Percentiles rank a stretch among this genome's conserved stretches.
phyloP scores from a whole-genome alignment of 768 basidiomycete species.

The Boletus subcaerulescens region DNA sequence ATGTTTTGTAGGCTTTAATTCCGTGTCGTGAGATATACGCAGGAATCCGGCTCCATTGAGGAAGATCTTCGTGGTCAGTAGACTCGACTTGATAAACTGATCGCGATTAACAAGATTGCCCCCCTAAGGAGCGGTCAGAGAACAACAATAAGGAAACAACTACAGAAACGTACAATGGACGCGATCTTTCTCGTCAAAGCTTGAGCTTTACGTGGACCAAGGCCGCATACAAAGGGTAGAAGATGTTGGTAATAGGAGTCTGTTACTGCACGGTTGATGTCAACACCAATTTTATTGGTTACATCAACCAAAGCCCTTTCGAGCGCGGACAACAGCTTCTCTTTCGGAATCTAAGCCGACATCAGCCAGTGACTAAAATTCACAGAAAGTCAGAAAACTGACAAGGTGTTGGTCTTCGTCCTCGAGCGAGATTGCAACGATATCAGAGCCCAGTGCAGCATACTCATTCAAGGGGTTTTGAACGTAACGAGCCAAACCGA shows the following conservation, averaged over 20 bases:
- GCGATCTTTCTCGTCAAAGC: constrained; percentile 78
- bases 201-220: constrained; percentile 93
- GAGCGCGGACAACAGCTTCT: constrained; percentile 76
- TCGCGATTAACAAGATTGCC: constrained; percentile 84
- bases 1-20: constrained; percentile 58
- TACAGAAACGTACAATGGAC: constrained; percentile 51
- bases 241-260: constrained; percentile 88
- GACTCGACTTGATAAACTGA: constrained; percentile 77
- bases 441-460: constrained; percentile 82
- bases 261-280: constrained; percentile 89
- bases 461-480: constrained; percentile 96
- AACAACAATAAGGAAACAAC: background rate
- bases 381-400: constrained; percentile 19
- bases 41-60: constrained; percentile 92
- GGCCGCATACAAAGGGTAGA: constrained; percentile 86
- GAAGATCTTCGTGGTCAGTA: constrained; percentile 86
- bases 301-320: constrained; percentile 89
- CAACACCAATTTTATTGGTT: constrained; percentile 90
- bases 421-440: constrained; percentile 79
- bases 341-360: constrained; percentile 67
- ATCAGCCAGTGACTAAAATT: constrained; percentile 4
- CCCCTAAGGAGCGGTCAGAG: constrained; percentile 49
- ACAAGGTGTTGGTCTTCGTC: constrained; percentile 87
- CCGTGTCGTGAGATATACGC: constrained; percentile 74
- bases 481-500: constrained; percentile 88